These are phyloP conservation scores for Pholiota adiposa DNA, from an alignment of 1,284 basidiomycete genomes.

Conservation along the genomic window DNA sequence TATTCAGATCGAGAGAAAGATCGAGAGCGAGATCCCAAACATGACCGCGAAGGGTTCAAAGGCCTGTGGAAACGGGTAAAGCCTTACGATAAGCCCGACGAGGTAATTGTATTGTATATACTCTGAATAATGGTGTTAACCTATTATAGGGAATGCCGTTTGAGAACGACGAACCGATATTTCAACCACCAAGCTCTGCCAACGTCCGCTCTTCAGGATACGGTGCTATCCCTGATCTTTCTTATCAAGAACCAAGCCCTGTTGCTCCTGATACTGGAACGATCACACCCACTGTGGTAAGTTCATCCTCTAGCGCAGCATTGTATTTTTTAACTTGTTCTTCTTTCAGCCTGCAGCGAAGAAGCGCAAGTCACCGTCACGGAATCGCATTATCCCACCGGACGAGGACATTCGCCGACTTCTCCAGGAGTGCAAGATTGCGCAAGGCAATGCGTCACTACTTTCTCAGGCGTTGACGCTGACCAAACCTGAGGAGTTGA, in stretches of 20 bases:
- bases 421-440: conserved; percentile 80
- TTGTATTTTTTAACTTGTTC: conserved; percentile 10
- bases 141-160: conserved; percentile 65
- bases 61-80: conserved; percentile 72
- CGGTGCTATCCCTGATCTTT: conserved; percentile 33
- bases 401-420: conserved; percentile 80
- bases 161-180: conserved; percentile 76
- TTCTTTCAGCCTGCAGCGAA: conserved; percentile 29
- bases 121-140: background rate
- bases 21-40: conserved; percentile 29
- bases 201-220: conserved; percentile 27
- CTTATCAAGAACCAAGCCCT: conserved; percentile 37
- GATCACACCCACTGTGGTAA: conserved; percentile 28
- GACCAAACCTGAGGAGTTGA: conserved; percentile 69
- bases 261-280: conserved; percentile 26
- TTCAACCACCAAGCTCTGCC: conserved; percentile 58
- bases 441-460: conserved; percentile 69
- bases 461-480: conserved; percentile 67
- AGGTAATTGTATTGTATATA: conserved; percentile 39
- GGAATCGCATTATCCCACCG: conserved; percentile 65
- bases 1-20: conserved; percentile 32
- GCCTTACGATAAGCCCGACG: conserved; percentile 69
- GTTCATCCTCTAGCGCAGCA: conserved; percentile 15
- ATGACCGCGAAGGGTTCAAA: conserved; percentile 57
- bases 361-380: conserved; percentile 45